Conservation (phyloP, 257 asterid genomes). For the Rauvolfia tetraphylla region DNA sequence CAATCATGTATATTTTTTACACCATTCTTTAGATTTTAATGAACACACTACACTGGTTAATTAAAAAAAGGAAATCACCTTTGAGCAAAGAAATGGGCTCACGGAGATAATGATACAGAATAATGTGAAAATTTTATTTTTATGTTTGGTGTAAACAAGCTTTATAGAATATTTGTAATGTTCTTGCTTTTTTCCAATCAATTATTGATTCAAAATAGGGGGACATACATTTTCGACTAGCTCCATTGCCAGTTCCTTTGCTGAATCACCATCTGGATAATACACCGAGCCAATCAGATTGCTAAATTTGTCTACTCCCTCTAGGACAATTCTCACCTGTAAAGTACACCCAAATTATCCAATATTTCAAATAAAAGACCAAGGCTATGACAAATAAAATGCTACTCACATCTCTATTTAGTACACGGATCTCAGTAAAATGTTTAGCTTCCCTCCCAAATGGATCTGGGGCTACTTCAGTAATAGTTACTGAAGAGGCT, state of each 20-base stretch:
- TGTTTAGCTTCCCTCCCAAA: constrained; percentile 96
- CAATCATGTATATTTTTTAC: neutral
- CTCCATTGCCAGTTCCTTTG: constrained; percentile 85
- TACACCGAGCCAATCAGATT: constrained; percentile 83
- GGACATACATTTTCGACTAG: constrained; percentile 78
- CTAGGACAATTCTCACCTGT: constrained; percentile 93
- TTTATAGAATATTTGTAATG: neutral
- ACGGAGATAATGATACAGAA: neutral
- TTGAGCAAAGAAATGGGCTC: neutral
- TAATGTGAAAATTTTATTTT: neutral
- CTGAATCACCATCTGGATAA: constrained; percentile 86
- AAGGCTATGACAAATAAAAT: neutral
- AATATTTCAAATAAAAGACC: neutral
- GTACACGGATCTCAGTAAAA: constrained; percentile 86
- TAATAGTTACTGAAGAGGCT: constrained; percentile 50
- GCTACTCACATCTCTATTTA: constrained; percentile 81
- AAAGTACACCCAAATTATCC: constrained; percentile 17
- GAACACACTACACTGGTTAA: no score
- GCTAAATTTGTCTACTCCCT: constrained; percentile 92
- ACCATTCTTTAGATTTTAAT: neutral
- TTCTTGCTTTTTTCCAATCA: neutral
- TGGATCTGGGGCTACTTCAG: constrained; percentile 79
- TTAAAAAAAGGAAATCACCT: neutral
- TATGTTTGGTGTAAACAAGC: neutral
- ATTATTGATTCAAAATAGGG: neutral